A percentile compares a stretch with the other conserved stretches of the same genome.
Evolutionary conservation across 805 yeast species (phyloP).

Genomic region (Zygotorulaspora danielsina): DNA sequence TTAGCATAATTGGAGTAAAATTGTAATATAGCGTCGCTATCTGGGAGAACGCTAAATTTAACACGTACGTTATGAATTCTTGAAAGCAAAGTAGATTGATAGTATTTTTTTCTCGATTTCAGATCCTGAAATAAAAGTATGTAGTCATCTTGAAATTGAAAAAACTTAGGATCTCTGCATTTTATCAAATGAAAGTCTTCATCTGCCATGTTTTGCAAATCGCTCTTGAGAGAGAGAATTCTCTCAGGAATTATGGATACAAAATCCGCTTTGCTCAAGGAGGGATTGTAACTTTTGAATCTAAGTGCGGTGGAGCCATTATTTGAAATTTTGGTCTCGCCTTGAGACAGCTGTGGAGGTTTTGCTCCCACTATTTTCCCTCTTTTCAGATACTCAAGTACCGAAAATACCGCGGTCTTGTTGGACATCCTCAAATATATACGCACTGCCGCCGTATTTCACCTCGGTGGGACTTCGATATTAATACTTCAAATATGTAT

Average conservation of each 20-base stretch:
- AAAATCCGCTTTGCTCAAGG: slow-evolving; percentile 22
- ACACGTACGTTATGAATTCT: slow-evolving; percentile 22
- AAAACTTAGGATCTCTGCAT: slow-evolving; percentile 29
- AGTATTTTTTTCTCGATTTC: slow-evolving; percentile 16
- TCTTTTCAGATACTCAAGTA: slow-evolving; percentile 17
- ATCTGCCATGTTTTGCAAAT: neutral
- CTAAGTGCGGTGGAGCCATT: slow-evolving; percentile 11
- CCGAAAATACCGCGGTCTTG: slow-evolving; percentile 12
- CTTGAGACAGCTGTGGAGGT: neutral
- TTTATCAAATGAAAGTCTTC: slow-evolving; percentile 19
- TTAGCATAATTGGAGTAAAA: slow-evolving; percentile 13
- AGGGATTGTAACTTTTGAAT: slow-evolving; percentile 26
- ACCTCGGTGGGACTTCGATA: no score
- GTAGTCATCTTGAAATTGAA: slow-evolving; percentile 31
- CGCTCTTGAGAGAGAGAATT: slow-evolving; percentile 1
- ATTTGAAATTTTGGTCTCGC: neutral
- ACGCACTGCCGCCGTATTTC: neutral
- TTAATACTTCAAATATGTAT: no score
- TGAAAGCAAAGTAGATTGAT: slow-evolving; percentile 13
- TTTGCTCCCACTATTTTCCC: slow-evolving; percentile 20
- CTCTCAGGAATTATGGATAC: slow-evolving; percentile 15
- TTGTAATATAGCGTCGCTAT: slow-evolving; percentile 1
- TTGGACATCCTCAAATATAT: slow-evolving; percentile 11
- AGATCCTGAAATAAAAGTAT: slow-evolving; percentile 22
- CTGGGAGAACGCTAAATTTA: slow-evolving; percentile 13